phyloP scores from a whole-genome alignment of 2,329 filamentous ascomycete species.

The Cladosporium oxysporum region DNA sequence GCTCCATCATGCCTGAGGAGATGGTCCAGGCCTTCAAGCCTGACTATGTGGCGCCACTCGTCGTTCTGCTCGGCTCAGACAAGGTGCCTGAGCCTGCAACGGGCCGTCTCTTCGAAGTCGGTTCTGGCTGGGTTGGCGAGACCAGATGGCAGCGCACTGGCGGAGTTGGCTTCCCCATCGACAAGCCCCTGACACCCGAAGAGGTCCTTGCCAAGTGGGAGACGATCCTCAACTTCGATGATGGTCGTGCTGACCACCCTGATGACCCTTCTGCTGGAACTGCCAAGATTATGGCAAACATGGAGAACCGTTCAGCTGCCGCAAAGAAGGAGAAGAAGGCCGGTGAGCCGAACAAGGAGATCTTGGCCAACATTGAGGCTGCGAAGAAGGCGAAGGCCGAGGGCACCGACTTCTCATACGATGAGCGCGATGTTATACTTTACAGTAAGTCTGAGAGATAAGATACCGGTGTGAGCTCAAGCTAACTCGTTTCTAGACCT shows the following conservation, averaged over 20 bases:
- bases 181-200: conserved; percentile 81
- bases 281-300: conserved; percentile 80
- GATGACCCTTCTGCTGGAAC: conserved; percentile 74
- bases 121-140: conserved; percentile 86
- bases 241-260: conserved; percentile 84
- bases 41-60: conserved; percentile 93
- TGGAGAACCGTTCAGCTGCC: conserved; percentile 66
- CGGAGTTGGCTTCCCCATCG: conserved; percentile 87
- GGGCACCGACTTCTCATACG: conserved; percentile 77
- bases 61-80: conserved; percentile 83
- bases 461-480: background rate
- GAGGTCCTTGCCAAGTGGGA: conserved; percentile 74
- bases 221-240: conserved; percentile 82
- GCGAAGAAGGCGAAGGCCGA: conserved; percentile 71
- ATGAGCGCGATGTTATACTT: conserved; percentile 84
- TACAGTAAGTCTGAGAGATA: conserved; percentile 61
- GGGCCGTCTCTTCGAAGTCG: conserved; percentile 89
- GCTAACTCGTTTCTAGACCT: conserved; percentile 56
- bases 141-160: conserved; percentile 94
- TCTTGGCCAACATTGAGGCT: conserved; percentile 73
- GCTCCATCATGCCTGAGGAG: conserved; percentile 92
- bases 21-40: conserved; percentile 99
- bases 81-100: conserved; percentile 81
- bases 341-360: conserved; percentile 56
- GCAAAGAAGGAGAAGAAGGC: conserved; percentile 44